Evolutionary conservation across 306 rosid genomes (phyloP).

Genomic region (Castanea sativa): DNA sequence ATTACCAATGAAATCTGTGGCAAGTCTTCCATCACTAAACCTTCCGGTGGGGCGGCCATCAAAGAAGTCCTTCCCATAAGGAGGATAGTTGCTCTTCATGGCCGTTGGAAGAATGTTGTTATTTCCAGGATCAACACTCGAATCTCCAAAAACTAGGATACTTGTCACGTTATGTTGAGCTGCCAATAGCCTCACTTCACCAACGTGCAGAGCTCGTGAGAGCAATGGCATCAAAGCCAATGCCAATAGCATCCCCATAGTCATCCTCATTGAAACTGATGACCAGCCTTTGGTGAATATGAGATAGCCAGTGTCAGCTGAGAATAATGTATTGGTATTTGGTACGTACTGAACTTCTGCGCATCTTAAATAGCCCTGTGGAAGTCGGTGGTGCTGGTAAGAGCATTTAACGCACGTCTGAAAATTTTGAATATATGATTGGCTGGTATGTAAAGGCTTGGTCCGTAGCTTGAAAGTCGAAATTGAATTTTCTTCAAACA

Average conservation of each 20-base stretch:
- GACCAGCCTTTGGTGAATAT: background rate
- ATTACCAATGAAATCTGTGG: conserved; percentile 73
- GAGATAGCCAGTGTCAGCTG: background rate
- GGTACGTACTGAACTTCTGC: background rate
- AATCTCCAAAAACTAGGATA: conserved; percentile 71
- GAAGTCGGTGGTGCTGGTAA: background rate
- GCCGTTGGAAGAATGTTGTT: conserved; percentile 61
- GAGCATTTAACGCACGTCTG: background rate
- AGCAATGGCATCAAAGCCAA: conserved; percentile 20
- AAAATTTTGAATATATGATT: background rate
- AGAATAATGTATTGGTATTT: background rate
- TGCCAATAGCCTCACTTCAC: conserved; percentile 20
- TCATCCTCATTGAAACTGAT: background rate
- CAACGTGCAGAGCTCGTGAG: conserved; percentile 24
- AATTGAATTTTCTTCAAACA: background rate
- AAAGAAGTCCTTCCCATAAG: conserved; percentile 69
- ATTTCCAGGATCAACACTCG: conserved; percentile 81
- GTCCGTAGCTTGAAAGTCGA: background rate
- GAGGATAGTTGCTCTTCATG: conserved; percentile 63
- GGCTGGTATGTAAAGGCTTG: background rate
- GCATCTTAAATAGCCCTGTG: background rate
- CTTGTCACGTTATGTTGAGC: conserved; percentile 38
- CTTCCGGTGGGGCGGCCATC: conserved; percentile 63
- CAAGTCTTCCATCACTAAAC: conserved; percentile 66
- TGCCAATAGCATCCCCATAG: background rate